These are phyloP conservation scores for Pestalotiopsis sp. DNA, from an alignment of 2,329 filamentous ascomycete species.

Conservation along the genomic window DNA sequence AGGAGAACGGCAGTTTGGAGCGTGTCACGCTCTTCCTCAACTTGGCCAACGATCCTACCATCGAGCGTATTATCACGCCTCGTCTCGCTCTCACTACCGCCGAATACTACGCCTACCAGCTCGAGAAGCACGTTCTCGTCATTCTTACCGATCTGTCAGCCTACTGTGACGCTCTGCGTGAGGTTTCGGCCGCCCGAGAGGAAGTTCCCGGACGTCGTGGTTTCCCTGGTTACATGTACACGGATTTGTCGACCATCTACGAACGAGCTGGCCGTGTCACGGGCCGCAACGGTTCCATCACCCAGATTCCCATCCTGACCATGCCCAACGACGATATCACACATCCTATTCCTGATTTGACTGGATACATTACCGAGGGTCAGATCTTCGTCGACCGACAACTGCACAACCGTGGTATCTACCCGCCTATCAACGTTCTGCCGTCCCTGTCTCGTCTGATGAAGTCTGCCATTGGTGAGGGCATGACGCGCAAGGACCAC, in stretches of 20 bases:
- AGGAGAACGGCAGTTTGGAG: slow-evolving; percentile 98
- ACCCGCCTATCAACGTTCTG: slow-evolving; percentile 97
- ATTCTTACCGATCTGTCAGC: slow-evolving; percentile 97
- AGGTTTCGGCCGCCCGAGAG: slow-evolving; percentile 96
- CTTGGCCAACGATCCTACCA: slow-evolving; percentile 98
- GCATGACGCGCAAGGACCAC: slow-evolving; percentile 95
- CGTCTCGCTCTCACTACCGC: slow-evolving; percentile 97
- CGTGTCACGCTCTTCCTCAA: slow-evolving; percentile 97
- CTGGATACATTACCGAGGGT: slow-evolving; percentile 98
- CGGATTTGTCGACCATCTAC: slow-evolving; percentile 99
- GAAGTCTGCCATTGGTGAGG: slow-evolving; percentile 99
- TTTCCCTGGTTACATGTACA: slow-evolving; percentile 99
- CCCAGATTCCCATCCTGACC: slow-evolving; percentile 97
- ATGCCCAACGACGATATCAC: slow-evolving; percentile 99
- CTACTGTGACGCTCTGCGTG: slow-evolving; percentile 98
- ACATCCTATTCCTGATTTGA: slow-evolving; percentile 97
- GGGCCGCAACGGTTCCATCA: slow-evolving; percentile 97
- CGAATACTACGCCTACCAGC: slow-evolving; percentile 99
- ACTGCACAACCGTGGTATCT: slow-evolving; percentile 94
- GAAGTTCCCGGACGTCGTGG: slow-evolving; percentile 99
- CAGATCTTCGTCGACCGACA: slow-evolving; percentile 97
- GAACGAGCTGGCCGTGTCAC: slow-evolving; percentile 97
- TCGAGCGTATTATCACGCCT: slow-evolving; percentile 99
- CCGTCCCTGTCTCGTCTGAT: slow-evolving; percentile 98
- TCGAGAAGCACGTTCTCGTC: slow-evolving; percentile 99